Base-by-base conservation (phyloP, 495 filamentous ascomycete genomes). In the Aspergillus biplanus region DNA sequence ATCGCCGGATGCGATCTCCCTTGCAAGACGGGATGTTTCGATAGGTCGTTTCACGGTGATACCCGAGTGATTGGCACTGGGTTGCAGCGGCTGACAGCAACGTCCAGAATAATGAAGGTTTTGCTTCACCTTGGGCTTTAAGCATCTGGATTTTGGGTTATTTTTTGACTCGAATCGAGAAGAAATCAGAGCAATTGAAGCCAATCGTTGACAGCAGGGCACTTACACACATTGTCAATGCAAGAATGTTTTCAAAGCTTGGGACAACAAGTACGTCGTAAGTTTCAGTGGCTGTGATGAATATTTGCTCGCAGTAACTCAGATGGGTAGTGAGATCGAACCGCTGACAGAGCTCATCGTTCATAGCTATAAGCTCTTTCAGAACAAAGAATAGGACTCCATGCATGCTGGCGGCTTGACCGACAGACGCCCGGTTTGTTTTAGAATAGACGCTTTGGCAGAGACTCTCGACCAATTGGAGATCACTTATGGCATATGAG, bases 241-340 rank as follows among this genome's bases (percentile, higher is more conserved):
- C 65, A 33, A 71, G 39, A 15, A 69, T 63, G 32, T 67, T 71
- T 27, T 71, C 69, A 39, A 71, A 71, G 62, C 66, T 69, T 4
- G 69, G 66, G 3, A 71, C 57, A 33, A 58, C 53, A 6, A 65
- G 53, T 13, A 71, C 64, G 2, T 69, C 67, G 42, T 64, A 67
- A 5, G 37, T 67, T 53, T 65, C 60, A 32, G 69, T 57, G 8
- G 46, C 60, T 6, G 60, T 48, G 6, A 63, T 44, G n/a, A 71
- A 71, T 50, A 35, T 64, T 15, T 63, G 34, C 34, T 71, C 61
- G 62, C 69, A 71, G 12, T 59, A 39, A n/a, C 39, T 54, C 6
- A 67, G n/a, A 47, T 71, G 50, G 9, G 42, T 56, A 8, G 44
- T 11, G 39, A 71, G 65, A 52, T 71, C 66, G 44, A 65, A 65